Percentiles rank a stretch among this genome's conserved stretches.
Conservation (phyloP, 495 filamentous ascomycete species). For the Aspergillus mulundensis region DNA sequence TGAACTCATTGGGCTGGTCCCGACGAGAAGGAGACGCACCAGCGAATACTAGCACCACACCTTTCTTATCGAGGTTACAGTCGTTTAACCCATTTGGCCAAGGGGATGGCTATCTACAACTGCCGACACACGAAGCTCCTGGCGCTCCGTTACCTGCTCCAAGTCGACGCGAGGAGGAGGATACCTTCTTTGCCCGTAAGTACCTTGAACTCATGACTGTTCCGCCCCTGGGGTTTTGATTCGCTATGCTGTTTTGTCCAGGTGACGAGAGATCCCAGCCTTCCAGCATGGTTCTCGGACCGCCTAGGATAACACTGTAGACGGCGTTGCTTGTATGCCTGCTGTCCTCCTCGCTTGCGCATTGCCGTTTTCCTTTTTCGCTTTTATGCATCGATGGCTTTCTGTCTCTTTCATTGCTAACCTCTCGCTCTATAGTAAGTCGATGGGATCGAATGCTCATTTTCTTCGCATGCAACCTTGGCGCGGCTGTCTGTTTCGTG, state of each 20-base stretch:
- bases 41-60: slow-evolving; percentile 70
- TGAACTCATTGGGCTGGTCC: slow-evolving; percentile 94
- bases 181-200: slow-evolving; percentile 94
- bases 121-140: slow-evolving; percentile 78
- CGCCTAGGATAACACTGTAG: slow-evolving; percentile 6
- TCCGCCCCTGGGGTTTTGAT: slow-evolving; percentile 16
- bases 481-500: slow-evolving; percentile 85
- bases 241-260: slow-evolving; percentile 25
- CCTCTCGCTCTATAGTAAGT: slow-evolving; percentile 62
- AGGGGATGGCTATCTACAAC: slow-evolving; percentile 78
- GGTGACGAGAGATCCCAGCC: slow-evolving; percentile 43
- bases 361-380: background rate
- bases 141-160: slow-evolving; percentile 86
- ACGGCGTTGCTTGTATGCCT: background rate
- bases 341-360: background rate
- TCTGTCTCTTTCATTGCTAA: slow-evolving; percentile 17
- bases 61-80: slow-evolving; percentile 76
- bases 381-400: slow-evolving; percentile 12
- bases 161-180: slow-evolving; percentile 85
- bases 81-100: slow-evolving; percentile 85
- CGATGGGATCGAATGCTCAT: slow-evolving; percentile 94
- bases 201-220: slow-evolving; percentile 34
- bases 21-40: slow-evolving; percentile 77
- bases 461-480: slow-evolving; percentile 88
- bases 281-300: slow-evolving; percentile 28